Base-by-base conservation (phyloP, 1,284 basidiomycete genomes). In the Apiotrichum gamsii region DNA sequence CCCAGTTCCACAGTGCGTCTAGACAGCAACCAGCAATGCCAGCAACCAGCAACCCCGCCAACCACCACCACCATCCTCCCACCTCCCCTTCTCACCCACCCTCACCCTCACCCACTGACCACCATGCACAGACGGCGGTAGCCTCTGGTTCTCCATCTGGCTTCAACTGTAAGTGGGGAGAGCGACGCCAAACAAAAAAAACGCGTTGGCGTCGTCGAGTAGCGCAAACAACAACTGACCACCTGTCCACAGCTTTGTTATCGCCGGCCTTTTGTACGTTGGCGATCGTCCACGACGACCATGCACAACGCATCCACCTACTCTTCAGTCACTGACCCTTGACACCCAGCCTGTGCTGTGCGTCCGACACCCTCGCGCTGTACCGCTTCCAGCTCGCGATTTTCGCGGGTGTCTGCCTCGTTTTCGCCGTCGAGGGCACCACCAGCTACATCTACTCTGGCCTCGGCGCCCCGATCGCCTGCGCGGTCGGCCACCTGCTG, bases 401-500 rank as follows among this genome's bases (percentile, higher is more conserved):
- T 33, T 91, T 96, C 64, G 83, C 87, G 30, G 82, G 89, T 8
- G 77, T 95, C 60, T 82, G 87, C 14, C 81, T 94, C 62, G 87
- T 93, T 3, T 93, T 95, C 61, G 80, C 90, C 91, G 33, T 52
- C 14, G 16, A 33, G 11, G 54, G 47, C 20, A 45, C 47, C 32
- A 33, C 48, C 36, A 13, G 4, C 14, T 32, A 42, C 29, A 51
- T 49, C 37, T 41, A 40, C 48, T 5, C 14, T 31, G 35, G 35
- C 19, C 46, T 53, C 24, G 74, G 80, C n/a, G 72, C 87, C 5
- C 72, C 79, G 47, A 80, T 85, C 54, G 90, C 91, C 5, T 83
- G 90, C 75, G 87, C 85, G 23, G 90, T 88, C 5, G 94, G 94
- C 55, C 97, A 89, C 87, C 81, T 98, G 62, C 81, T 98, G 55